Evolutionary conservation across 805 yeast genomes (phyloP).

Genomic region (Priceomyces medius): DNA sequence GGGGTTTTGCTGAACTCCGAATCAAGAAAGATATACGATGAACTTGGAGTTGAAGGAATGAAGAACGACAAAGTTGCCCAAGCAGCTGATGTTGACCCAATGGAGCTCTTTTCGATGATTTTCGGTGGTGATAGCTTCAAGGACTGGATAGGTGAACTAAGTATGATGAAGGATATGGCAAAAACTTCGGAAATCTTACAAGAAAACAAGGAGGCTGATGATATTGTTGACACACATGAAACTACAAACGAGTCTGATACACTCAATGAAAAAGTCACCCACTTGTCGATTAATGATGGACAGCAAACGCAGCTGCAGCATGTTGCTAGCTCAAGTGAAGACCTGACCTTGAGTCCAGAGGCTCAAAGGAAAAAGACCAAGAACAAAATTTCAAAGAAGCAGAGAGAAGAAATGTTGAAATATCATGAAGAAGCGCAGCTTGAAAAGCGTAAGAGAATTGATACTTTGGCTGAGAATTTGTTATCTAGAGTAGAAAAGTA

Average conservation of each 20-base stretch:
- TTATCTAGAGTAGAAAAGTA: constrained; percentile 47
- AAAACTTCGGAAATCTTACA: constrained; percentile 52
- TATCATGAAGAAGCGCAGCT: constrained; percentile 55
- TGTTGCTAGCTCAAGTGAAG: background rate
- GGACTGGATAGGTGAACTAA: constrained; percentile 81
- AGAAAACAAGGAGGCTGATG: constrained; percentile 38
- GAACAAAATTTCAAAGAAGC: constrained; percentile 29
- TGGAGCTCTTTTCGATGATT: constrained; percentile 77
- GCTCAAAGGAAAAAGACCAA: constrained; percentile 28
- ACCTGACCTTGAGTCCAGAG: constrained; percentile 15
- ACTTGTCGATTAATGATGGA: constrained; percentile 12
- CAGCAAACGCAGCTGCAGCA: constrained; percentile 6
- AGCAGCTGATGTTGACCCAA: constrained; percentile 71
- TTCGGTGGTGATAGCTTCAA: constrained; percentile 82
- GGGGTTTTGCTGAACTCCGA: constrained; percentile 76
- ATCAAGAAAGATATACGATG: constrained; percentile 73
- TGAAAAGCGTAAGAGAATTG: constrained; percentile 48
- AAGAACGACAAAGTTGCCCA: constrained; percentile 67
- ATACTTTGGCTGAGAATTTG: constrained; percentile 50
- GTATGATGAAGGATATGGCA: constrained; percentile 72
- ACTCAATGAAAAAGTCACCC: constrained; percentile 10
- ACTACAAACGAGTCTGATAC: background rate
- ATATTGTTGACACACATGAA: constrained; percentile 5
- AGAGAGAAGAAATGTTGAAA: constrained; percentile 50
- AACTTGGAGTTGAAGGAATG: constrained; percentile 60